Percentiles rank a stretch among this genome's conserved stretches.
Conservation (phyloP, 1,139 yeast species). For the Blastobotrys buckinghamii region DNA sequence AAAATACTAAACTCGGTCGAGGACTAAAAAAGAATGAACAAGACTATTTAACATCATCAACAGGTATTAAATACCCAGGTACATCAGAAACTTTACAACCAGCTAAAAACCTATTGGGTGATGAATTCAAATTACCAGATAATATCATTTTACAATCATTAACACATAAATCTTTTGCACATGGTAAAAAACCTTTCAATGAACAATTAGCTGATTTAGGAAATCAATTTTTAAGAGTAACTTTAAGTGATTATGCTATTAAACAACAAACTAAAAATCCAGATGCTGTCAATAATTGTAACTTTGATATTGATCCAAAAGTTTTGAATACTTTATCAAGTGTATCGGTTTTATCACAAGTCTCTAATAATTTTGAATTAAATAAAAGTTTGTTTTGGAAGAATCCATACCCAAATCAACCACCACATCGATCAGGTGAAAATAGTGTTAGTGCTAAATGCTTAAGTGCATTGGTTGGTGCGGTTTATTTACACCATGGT, state of each 20-base stretch:
- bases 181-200: constrained; percentile 82
- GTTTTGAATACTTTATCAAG: constrained; percentile 30
- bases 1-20: constrained; percentile 54
- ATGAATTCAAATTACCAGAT: constrained; percentile 40
- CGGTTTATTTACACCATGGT: constrained; percentile 67
- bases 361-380: constrained; percentile 29
- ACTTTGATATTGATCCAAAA: constrained; percentile 44
- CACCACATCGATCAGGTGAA: constrained; percentile 17
- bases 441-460: constrained; percentile 57
- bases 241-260: constrained; percentile 49
- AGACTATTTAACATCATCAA: constrained; percentile 49
- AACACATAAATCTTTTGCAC: constrained; percentile 92
- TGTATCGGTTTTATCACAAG: constrained; percentile 40
- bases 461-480: constrained; percentile 74
- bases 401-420: constrained; percentile 25
- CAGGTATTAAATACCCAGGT: constrained; percentile 56
- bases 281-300: constrained; percentile 46
- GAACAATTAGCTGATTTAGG: constrained; percentile 79
- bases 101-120: constrained; percentile 48
- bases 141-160: constrained; percentile 62
- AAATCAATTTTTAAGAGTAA: constrained; percentile 59
- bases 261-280: constrained; percentile 30
- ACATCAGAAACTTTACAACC: constrained; percentile 44
- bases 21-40: constrained; percentile 77
- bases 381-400: constrained; percentile 64